Percentiles rank a stretch among this genome's conserved stretches.
Evolutionary conservation across 331 rosid species (phyloP).

Genomic region (Ulmus americana): DNA sequence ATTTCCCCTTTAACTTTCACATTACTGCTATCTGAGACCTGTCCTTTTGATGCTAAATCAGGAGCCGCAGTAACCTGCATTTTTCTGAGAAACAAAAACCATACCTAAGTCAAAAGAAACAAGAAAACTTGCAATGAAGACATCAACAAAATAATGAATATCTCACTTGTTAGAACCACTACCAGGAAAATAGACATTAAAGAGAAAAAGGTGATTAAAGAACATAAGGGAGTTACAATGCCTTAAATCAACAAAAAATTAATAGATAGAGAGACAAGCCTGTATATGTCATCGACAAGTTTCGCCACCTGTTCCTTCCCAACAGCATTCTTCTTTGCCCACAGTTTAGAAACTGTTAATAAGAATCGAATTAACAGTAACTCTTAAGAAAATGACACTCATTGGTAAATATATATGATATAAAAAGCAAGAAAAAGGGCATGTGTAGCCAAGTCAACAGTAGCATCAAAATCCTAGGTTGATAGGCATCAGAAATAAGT

Average conservation of each 20-base stretch:
- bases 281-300: slow-evolving; percentile 82
- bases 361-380: slow-evolving; percentile 9
- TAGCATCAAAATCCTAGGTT: too few species aligned
- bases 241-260: slow-evolving; percentile 6
- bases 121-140: too few species aligned
- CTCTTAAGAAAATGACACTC: neutral
- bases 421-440: neutral
- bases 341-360: slow-evolving; percentile 54
- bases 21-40: slow-evolving; percentile 64
- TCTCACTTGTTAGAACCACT: neutral
- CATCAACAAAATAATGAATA: slow-evolving; percentile 5
- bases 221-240: neutral
- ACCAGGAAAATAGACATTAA: neutral
- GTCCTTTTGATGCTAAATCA: slow-evolving; percentile 81
- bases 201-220: slow-evolving; percentile 1
- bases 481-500: too few species aligned
- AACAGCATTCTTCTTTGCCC: slow-evolving; percentile 71
- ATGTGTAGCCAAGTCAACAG: too few species aligned
- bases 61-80: slow-evolving; percentile 76
- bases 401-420: neutral
- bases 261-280: slow-evolving; percentile 45
- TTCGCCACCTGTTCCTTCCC: slow-evolving; percentile 80
- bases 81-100: slow-evolving; percentile 52
- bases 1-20: slow-evolving; percentile 65
- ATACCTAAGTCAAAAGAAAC: too few species aligned